phyloP scores from a whole-genome alignment of 148 eudicot genomes.

The Diospyros kaki region DNA sequence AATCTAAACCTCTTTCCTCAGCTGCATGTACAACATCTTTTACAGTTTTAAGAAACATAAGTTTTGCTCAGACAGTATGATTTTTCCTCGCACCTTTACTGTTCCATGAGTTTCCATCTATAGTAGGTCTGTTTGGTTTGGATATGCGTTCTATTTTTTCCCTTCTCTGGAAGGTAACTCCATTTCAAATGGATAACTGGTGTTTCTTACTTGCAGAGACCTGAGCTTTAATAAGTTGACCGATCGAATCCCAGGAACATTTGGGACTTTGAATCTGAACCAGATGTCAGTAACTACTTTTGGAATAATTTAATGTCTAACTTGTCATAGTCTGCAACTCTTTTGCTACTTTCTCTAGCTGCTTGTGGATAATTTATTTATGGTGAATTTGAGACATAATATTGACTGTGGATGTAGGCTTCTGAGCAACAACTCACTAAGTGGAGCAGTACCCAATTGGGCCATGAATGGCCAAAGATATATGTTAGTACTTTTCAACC shows the following conservation, averaged over 20 bases:
- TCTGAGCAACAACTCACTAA: slow-evolving; percentile 49
- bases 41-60: neutral
- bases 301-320: neutral
- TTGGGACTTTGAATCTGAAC: slow-evolving; percentile 17
- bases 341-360: neutral
- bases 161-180: neutral
- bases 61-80: neutral
- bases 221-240: slow-evolving; percentile 58
- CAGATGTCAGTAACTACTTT: slow-evolving; percentile 31
- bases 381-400: neutral
- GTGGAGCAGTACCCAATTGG: slow-evolving; percentile 59
- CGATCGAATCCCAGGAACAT: slow-evolving; percentile 38
- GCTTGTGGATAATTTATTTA: neutral
- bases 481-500: slow-evolving; percentile 14
- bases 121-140: neutral
- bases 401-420: slow-evolving; percentile 34
- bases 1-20: neutral
- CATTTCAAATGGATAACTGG: neutral
- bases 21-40: too few species aligned
- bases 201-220: slow-evolving; percentile 41
- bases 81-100: neutral
- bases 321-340: neutral
- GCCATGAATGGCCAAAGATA: slow-evolving; percentile 27
- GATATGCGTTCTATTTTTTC: neutral
- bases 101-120: neutral